phyloP scores from a whole-genome alignment of 805 yeast genomes.

The Wickerhamiella nectarea region DNA sequence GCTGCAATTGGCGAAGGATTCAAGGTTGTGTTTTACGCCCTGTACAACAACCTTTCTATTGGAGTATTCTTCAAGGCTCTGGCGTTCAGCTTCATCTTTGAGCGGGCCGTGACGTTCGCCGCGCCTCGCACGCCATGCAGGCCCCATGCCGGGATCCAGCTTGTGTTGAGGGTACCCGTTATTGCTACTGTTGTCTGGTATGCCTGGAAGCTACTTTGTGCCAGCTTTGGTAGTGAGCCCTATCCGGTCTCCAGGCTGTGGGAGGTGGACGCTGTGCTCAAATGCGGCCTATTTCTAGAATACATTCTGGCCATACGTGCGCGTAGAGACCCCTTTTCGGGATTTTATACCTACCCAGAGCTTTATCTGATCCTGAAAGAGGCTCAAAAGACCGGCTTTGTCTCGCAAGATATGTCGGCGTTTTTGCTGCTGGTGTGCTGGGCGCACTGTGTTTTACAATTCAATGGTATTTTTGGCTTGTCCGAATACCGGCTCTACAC shows the following conservation, averaged over 20 bases:
- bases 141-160: background rate
- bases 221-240: too few species aligned
- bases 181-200: background rate
- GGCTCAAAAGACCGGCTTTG: background rate
- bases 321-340: too few species aligned
- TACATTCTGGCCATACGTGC: too few species aligned
- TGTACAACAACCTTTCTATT: background rate
- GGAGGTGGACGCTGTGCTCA: too few species aligned
- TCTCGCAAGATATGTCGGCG: background rate
- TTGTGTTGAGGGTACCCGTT: background rate
- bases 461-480: background rate
- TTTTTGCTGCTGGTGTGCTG: background rate
- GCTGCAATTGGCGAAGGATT: too few species aligned
- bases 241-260: too few species aligned
- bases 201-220: too few species aligned
- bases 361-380: background rate
- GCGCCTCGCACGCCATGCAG: background rate
- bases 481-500: background rate
- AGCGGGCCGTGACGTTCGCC: background rate
- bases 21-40: too few species aligned
- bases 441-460: background rate
- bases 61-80: background rate
- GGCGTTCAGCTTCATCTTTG: background rate
- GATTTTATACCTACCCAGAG: background rate
- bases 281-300: too few species aligned